Evolutionary conservation across 495 filamentous ascomycete genomes (phyloP).

Genomic region (Neurospora sp.): DNA sequence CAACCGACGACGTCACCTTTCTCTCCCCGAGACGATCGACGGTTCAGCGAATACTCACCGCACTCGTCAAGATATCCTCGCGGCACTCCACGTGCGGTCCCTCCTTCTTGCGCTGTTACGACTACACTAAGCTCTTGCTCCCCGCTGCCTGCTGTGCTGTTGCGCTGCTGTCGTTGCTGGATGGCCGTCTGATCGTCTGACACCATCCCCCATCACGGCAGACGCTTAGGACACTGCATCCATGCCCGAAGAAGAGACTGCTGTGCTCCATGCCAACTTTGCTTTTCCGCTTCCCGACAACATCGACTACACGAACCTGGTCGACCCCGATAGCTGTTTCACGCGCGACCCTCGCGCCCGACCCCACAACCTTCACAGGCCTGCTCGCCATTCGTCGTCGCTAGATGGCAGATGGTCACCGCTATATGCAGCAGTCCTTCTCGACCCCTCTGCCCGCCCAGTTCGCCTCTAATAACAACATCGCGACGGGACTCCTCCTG

Average conservation of each 20-base stretch:
- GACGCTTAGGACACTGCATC: constrained; percentile 17
- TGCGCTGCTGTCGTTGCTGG: constrained; percentile 7
- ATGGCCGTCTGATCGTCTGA: constrained; percentile 19
- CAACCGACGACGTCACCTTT: background rate
- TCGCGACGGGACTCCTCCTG: constrained; percentile 17
- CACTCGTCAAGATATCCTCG: background rate
- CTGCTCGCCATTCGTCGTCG: constrained; percentile 5
- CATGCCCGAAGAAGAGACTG: constrained; percentile 23
- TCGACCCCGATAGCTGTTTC: constrained; percentile 2
- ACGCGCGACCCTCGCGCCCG: constrained; percentile 5
- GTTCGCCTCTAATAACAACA: constrained; percentile 15
- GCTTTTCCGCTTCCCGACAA: constrained; percentile 7
- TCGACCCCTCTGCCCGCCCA: constrained; percentile 17
- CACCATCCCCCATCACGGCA: constrained; percentile 7
- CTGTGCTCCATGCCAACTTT: constrained; percentile 21
- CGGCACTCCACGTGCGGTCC: background rate
- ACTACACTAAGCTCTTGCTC: background rate
- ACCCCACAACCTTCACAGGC: constrained; percentile 1
- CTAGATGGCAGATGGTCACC: constrained; percentile 82
- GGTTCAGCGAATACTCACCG: background rate
- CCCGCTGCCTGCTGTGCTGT: background rate
- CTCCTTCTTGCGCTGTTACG: background rate
- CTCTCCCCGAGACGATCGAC: background rate
- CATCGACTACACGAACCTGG: constrained; percentile 4
- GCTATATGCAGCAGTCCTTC: constrained; percentile 53